Base-by-base conservation (phyloP, 2,329 filamentous ascomycete genomes). In the Fusarium camptoceras region DNA sequence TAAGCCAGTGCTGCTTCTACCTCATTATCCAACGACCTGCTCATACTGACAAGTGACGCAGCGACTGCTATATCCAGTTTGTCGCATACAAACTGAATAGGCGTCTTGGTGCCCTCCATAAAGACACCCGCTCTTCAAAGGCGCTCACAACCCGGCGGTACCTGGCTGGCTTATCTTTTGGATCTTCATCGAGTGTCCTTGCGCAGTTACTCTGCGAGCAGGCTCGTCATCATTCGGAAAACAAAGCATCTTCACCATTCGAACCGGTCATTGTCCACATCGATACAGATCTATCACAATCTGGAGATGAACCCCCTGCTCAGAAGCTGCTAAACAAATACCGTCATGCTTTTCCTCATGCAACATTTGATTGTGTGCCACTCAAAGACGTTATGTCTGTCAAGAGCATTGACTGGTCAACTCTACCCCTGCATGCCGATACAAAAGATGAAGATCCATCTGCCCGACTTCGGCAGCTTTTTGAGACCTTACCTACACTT, bases 121-220 rank as follows among this genome's bases (percentile, higher is more conserved):
- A 83, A 43, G 85, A 87, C 59, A 84, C 81, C 53, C 80, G 81
- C 58, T 68, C 75, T 66, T 74, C 77, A 48, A 70, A 76, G 56
- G 76, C 78, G 61, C 78, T 75, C 66, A 76, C 75, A 69, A 74
- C 77, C 14, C 78, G 78, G 42, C 76, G 76, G 55, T 87, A 97
- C 49, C 83, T 97, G 20, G 83, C 97, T 22, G 93, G 94, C 8
- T 83, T 98, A 3, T 97, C 94, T 0, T 91, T 94, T 74, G 95
- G 96, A 1, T 83, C 92, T 3, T 96, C 92, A 2, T 98, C 95
- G 1, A 86, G 92, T 16, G 88, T 89, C 16, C 83, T 99, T 44
- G 84, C 97, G 30, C 88, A 95, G 73, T 85, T 97, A 24, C 83
- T 98, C 56, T 87, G 93, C 78, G 82, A 86, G 64, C 92, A 94